Conservation (phyloP, 2,329 filamentous ascomycete genomes). For the Penicillium griseofulvum region DNA sequence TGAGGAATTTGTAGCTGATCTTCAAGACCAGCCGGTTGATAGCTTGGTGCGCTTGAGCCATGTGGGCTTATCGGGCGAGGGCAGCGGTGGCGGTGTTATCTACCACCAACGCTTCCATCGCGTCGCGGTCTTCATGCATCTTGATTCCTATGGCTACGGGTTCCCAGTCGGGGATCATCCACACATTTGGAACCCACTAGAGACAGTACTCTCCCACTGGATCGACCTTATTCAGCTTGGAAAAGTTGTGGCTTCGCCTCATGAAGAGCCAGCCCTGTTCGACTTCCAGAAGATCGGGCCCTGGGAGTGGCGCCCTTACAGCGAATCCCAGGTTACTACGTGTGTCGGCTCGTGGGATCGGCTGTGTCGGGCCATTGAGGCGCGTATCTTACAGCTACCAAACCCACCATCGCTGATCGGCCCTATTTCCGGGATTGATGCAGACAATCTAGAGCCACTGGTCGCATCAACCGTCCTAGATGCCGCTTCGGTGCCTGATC, state of each 20-base stretch:
- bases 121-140: conserved; percentile 14
- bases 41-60: conserved; percentile 25
- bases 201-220: conserved; percentile 25
- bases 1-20: conserved; percentile 19
- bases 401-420: conserved; percentile 7
- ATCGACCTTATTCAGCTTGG: conserved; percentile 23
- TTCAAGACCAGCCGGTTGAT: conserved; percentile 19
- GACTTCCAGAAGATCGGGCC: conserved; percentile 21
- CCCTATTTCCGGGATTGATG: not conserved
- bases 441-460: conserved; percentile 11
- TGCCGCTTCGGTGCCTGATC: conserved; percentile 11
- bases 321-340: conserved; percentile 24
- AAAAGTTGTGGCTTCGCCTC: conserved; percentile 17
- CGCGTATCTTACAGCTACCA: conserved; percentile 6
- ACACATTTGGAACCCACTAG: conserved; percentile 25
- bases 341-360: conserved; percentile 26
- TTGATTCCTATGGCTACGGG: conserved; percentile 5
- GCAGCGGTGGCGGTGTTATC: conserved; percentile 26
- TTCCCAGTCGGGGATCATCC: conserved; percentile 17
- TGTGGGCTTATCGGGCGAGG: conserved; percentile 17
- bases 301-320: conserved; percentile 34
- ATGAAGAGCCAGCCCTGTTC: conserved; percentile 20
- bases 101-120: conserved; percentile 24
- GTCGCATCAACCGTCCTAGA: conserved; percentile 11
- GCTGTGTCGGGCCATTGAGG: conserved; percentile 25